Base-by-base conservation (phyloP, 1,139 yeast genomes). In the Pichia sp. region DNA sequence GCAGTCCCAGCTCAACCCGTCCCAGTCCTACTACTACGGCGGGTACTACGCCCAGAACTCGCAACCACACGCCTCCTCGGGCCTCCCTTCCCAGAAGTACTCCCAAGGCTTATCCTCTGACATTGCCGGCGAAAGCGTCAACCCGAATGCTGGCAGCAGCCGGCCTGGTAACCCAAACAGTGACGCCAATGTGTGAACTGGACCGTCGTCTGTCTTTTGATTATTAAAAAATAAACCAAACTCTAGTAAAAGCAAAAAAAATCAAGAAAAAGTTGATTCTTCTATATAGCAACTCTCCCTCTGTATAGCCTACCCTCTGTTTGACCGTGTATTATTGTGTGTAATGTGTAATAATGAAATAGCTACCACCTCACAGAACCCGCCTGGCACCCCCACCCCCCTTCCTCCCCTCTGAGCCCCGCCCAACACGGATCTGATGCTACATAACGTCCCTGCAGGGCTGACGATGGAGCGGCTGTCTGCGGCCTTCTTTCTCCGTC, bases 21-120 rank as follows among this genome's bases (percentile, higher is more conserved):
- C 42, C 25, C 30, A 34, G 21, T 23, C 45, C 8, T 43, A 49
- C 39, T 50, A 45, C 43, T 50, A 52, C 25, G 44, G 42, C 19
- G 43, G 26, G 26, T 44, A 50, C 42, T 47, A 44, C 44, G 22
- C 44, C 23, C 45, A n/a, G 41, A 26, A 46, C 5, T 21, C 12
- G 10, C 50, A 36, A 25, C 45, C n/a, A 25, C 26, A 26, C 5
- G 6, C 36, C 13, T 31, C 36, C 7, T 31, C 26, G 30, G 44
- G 19, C 18, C 16, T 25, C 9, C 44, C 44, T 9, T n/a, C 44
- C 7, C 44, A 41, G 30, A 25, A 41, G 30, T 41, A 41, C 30
- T 8, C 44, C 10, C 44, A 31, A 16, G 36, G 36, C 13, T 16
- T 31, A 13, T 31, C 36, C 16, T 10, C 36, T 12, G 36, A 31